Evolutionary conservation across 179 eudicot genomes (phyloP).

Genomic region (Silene noctiflora): DNA sequence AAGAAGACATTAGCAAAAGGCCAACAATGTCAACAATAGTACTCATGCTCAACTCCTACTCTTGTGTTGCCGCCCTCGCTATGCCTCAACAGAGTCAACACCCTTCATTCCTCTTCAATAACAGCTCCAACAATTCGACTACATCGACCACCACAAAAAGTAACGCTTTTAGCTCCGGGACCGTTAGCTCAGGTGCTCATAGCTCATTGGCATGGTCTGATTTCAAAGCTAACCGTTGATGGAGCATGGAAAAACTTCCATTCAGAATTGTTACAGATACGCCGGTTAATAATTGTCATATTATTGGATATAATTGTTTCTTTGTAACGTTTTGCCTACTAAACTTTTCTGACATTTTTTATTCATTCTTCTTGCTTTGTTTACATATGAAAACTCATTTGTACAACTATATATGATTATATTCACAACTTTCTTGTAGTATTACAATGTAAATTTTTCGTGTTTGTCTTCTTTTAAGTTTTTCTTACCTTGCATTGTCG

Average conservation of each 20-base stretch:
- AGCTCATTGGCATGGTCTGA: constrained; percentile 17
- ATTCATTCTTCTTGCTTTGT: not conserved
- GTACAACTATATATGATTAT: not conserved
- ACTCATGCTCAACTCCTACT: constrained; percentile 23
- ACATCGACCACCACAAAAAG: constrained; percentile 21
- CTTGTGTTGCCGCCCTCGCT: constrained; percentile 9
- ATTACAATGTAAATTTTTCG: no score
- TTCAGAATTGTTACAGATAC: no score
- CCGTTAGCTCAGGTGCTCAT: not conserved
- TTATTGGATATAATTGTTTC: not conserved
- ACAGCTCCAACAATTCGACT: constrained; percentile 17
- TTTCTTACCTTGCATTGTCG: no score
- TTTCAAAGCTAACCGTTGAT: not conserved
- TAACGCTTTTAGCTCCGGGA: constrained; percentile 2
- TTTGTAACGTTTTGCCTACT: not conserved
- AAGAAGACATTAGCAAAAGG: constrained; percentile 25
- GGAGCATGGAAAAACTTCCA: not conserved
- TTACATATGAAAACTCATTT: no score
- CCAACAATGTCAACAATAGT: constrained; percentile 28
- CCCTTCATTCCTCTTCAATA: constrained; percentile 18
- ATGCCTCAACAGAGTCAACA: constrained; percentile 18
- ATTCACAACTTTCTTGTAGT: not conserved
- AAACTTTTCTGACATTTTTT: no score
- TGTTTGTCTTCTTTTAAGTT: no score
- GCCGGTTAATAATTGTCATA: no score